Evolutionary conservation across 164 flowering plant species (phyloP).

Genomic region (Magnolia changhungtana): DNA sequence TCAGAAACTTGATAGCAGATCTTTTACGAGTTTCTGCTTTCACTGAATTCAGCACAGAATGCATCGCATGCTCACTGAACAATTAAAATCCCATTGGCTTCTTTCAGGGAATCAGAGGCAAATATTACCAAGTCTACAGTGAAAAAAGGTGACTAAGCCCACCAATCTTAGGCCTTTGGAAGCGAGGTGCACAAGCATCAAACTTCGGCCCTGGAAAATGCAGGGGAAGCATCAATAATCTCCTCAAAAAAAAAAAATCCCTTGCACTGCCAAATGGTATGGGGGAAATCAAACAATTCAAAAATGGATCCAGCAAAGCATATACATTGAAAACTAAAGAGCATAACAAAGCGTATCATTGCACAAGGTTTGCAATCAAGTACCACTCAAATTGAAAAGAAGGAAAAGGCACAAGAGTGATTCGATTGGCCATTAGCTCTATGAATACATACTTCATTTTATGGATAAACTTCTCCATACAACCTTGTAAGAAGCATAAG

Average conservation of each 20-base stretch:
- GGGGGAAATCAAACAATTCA: conserved; percentile 9
- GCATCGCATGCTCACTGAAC: conserved; percentile 26
- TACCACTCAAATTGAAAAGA: neutral
- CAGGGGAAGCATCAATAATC: conserved; percentile 60
- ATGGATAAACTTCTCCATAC: neutral
- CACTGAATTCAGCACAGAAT: conserved; percentile 26
- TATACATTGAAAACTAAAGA: conserved; percentile 10
- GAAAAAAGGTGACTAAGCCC: conserved; percentile 40
- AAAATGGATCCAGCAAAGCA: conserved; percentile 13
- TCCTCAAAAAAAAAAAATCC: conserved; percentile 25
- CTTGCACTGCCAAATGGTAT: conserved; percentile 29
- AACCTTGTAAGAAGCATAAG: neutral
- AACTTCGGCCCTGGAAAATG: conserved; percentile 63
- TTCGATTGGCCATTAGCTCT: neutral
- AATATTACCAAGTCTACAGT: conserved; percentile 28
- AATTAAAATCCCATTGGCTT: conserved; percentile 15
- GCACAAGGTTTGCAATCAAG: conserved; percentile 2
- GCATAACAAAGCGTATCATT: conserved; percentile 14
- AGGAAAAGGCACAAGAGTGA: neutral
- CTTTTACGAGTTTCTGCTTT: conserved; percentile 20
- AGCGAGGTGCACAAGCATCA: conserved; percentile 49
- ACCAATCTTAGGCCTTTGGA: conserved; percentile 47
- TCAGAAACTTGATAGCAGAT: conserved; percentile 6
- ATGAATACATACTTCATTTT: conserved; percentile 10
- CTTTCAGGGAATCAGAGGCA: conserved; percentile 25